Conservation (phyloP, 176 grass and related monocot genomes). For the Triticum monococcum region DNA sequence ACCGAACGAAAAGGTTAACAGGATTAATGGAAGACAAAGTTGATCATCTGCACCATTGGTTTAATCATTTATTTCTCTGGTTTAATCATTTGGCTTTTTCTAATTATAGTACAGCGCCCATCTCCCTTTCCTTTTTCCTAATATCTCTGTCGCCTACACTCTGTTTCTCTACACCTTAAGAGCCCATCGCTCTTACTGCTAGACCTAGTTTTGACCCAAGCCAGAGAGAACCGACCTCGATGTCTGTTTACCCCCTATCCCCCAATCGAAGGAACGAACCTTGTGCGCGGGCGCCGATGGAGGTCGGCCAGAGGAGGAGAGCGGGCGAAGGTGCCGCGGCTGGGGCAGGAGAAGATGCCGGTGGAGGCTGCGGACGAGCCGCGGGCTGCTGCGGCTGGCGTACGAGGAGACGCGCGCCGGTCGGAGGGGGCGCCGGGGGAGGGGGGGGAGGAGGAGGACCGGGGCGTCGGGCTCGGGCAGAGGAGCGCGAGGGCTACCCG, state of each 20-base stretch:
- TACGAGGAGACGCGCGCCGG: not conserved
- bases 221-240: too few species aligned
- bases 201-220: not conserved
- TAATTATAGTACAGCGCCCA: not conserved
- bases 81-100: not conserved
- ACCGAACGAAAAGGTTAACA: not conserved
- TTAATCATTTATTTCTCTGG: not conserved
- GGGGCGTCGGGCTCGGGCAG: not conserved
- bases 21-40: not conserved
- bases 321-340: not conserved
- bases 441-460: too few species aligned
- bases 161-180: not conserved
- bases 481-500: too few species aligned
- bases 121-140: too few species aligned
- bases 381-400: not conserved
- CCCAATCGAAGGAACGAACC: not conserved
- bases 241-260: too few species aligned
- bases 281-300: not conserved
- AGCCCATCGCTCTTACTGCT: too few species aligned
- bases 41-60: not conserved
- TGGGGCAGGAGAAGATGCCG: not conserved
- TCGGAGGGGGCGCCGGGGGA: too few species aligned
- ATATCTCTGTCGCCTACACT: not conserved
- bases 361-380: not conserved
- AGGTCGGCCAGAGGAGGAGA: not conserved